phyloP scores from a whole-genome alignment of 768 basidiomycete species.

The Xerocomellus amylosporus region DNA sequence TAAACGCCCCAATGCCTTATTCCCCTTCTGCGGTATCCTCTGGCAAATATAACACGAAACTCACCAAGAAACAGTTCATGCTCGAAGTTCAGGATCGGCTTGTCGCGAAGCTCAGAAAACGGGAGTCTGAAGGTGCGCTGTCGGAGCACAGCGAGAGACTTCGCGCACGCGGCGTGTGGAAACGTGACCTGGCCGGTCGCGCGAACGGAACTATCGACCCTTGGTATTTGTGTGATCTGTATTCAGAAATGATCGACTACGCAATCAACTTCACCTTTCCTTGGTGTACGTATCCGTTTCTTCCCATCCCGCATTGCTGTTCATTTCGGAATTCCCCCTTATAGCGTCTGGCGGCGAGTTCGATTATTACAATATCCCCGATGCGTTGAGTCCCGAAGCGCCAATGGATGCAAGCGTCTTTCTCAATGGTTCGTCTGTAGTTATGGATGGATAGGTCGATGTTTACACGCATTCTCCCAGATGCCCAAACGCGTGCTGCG shows the following conservation, averaged over 20 bases:
- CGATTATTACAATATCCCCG: slow-evolving; percentile 50
- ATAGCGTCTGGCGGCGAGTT: slow-evolving; percentile 30
- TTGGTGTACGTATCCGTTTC: slow-evolving; percentile 37
- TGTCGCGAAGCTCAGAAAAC: slow-evolving; percentile 7
- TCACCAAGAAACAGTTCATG: slow-evolving; percentile 11
- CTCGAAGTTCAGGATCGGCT: slow-evolving; percentile 10
- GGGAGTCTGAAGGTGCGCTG: neutral
- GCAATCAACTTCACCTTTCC: slow-evolving; percentile 69
- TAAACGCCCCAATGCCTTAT: neutral
- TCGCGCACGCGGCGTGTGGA: slow-evolving; percentile 29
- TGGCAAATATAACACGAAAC: neutral
- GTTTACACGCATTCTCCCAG: slow-evolving; percentile 27
- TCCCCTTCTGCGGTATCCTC: neutral
- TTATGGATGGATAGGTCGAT: slow-evolving; percentile 53
- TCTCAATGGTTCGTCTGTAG: slow-evolving; percentile 48
- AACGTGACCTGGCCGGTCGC: slow-evolving; percentile 48
- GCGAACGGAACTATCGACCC: slow-evolving; percentile 58
- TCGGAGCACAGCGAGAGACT: slow-evolving; percentile 22
- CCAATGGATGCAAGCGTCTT: slow-evolving; percentile 50
- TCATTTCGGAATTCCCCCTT: neutral
- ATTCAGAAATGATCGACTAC: slow-evolving; percentile 64
- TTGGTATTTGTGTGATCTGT: slow-evolving; percentile 59
- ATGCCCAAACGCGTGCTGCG: slow-evolving; percentile 50
- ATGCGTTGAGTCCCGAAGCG: slow-evolving; percentile 41
- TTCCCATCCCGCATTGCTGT: neutral